Evolutionary conservation across 1,284 basidiomycete genomes (phyloP), one percentile per base, ranked within the genome.

Genomic region (Phellopilus nigrolimitatus): DNA sequence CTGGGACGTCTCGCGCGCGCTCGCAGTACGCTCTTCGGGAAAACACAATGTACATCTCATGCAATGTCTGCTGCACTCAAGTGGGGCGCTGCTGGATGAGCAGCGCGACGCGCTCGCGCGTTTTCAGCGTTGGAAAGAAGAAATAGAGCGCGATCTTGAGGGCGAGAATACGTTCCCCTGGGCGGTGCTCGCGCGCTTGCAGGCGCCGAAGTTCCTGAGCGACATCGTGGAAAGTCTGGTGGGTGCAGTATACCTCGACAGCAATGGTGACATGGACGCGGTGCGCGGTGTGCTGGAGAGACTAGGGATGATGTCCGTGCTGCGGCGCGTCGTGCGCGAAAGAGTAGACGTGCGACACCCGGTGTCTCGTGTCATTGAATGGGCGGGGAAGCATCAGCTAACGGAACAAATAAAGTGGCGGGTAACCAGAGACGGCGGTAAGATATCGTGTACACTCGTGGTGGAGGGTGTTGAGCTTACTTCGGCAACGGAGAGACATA

Each of bases 211-310:
- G 60, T 79, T 88, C 61, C 71, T 88, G 59, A 84, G 81, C 57
- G 86, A 90, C 66, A 80, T 85, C 62, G 66, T 92, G 25, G 91
- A 95, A 68, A 85, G 85, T 47, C 61, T 92, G 19, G 70, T 95
- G 22, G 91, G 91, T 3, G 90, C 89, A 0, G 80, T 91, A 9
- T 88, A 84, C 58, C 73, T 92, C 30, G 92, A 95, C 65, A 78
- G 80, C 1, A 63, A 62, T 1, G 89, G 87, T 15, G 64, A 80
- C 53, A 68, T 93, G 31, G 71, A 75, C 13, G 68, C 69, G 8
- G 76, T 81, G 25, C 74, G 72, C 13, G 57, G 57, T 0, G 72
- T 91, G 0, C 72, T 91, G 39, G 56, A 65, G 21, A 69, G 54
- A 13, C 62, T 88, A 28, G 84, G 84, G 2, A 69, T 84, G 15